Evolutionary conservation across 495 filamentous ascomycete species (phyloP).

Genomic region (Penicillium verhagenii): DNA sequence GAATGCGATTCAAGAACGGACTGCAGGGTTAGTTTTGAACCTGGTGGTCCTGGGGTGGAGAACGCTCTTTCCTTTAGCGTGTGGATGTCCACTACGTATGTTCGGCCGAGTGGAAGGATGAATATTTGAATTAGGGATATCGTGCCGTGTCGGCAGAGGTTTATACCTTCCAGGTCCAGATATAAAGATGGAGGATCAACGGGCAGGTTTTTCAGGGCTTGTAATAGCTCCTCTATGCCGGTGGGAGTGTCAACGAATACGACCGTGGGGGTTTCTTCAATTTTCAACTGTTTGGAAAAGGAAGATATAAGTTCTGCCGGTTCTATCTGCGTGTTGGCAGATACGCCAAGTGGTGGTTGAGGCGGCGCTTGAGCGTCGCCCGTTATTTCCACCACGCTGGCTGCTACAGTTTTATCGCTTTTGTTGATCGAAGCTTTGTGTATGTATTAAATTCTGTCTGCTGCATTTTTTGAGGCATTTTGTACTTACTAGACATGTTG

Average conservation of each 20-base stretch:
- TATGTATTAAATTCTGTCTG: too few relatives aligned
- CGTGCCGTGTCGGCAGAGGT: constrained; percentile 46
- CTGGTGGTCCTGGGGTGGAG: constrained; percentile 21
- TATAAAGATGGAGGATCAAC: neutral
- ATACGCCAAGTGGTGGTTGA: too few relatives aligned
- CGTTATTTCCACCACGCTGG: too few relatives aligned
- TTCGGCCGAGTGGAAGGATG: constrained; percentile 12
- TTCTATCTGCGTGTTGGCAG: too few relatives aligned
- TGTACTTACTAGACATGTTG: too few relatives aligned
- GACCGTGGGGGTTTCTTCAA: neutral
- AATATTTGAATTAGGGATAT: constrained; percentile 50
- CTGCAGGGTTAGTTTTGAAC: constrained; percentile 48
- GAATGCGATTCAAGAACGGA: constrained; percentile 46
- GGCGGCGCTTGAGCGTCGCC: too few relatives aligned
- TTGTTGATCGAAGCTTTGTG: too few relatives aligned
- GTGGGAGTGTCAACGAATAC: neutral
- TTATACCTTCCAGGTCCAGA: constrained; percentile 55
- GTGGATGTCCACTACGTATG: constrained; percentile 53
- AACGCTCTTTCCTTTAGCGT: constrained; percentile 45
- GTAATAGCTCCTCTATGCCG: neutral
- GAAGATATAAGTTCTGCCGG: too few relatives aligned
- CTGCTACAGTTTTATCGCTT: too few relatives aligned
- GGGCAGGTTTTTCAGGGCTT: neutral
- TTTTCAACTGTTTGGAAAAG: too few relatives aligned
- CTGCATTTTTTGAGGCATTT: too few relatives aligned